Evolutionary conservation across 2,329 filamentous ascomycete genomes (phyloP), one percentile per base, ranked within the genome.

Genomic region (Pseudogymnoascus sp.): DNA sequence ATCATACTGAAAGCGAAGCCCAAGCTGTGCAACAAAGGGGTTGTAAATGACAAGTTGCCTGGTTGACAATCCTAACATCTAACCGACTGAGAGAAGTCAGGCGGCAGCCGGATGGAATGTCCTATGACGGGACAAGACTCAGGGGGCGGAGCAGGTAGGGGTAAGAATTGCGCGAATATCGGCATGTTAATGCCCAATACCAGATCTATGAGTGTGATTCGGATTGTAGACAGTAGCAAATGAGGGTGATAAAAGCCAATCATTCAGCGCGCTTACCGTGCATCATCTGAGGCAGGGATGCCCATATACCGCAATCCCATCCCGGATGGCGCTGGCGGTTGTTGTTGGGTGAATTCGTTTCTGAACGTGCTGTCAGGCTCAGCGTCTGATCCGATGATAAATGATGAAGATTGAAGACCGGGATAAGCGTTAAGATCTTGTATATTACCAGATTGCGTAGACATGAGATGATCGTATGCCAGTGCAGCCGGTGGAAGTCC

Each of bases 281-380:
- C 69, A 72, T 73, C 71, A 69, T 74, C 71, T 68, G 71, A 63
- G 15, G 69, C 60, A 48, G 68, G 65, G 61, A 71, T 60, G 59
- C 65, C 69, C 67, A 73, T 69, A 65, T 72, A 74, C 63, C 71
- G 67, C 62, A 72, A 64, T 59, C 71, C 72, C 71, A 74, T 73
- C 60, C 71, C 71, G 66, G 71, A 69, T 65, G 65, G 67, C 55
- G 67, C 58, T 55, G 69, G 64, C 35, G 65, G 66, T 58, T 63
- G 66, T 7, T 62, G 61, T 15, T 36, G 31, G 52, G 64, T 52
- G 61, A 69, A 71, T 36, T 72, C 69, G 64, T 71, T 68, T 69
- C 69, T 72, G 59, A 67, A 69, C 58, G 70, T 68, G 68, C 64
- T 71, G 66, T 73, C 71, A 69, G 70, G 68, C 67, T 72, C 72